phyloP scores from a whole-genome alignment of 73 alveolate species.

The Paramecium tetraurelia region DNA sequence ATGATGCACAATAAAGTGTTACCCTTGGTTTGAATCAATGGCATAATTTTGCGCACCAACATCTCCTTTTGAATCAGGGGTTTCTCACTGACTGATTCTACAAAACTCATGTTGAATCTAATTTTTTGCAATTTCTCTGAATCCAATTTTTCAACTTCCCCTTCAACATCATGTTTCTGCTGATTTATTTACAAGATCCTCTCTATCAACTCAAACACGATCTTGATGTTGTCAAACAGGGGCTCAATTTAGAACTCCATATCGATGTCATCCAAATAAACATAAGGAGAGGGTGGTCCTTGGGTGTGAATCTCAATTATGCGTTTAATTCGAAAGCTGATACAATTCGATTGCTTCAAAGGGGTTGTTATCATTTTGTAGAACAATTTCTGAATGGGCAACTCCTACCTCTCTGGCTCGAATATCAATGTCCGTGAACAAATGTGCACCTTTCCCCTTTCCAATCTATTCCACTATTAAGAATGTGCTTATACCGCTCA shows the following conservation, averaged over 20 bases:
- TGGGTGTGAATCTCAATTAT: conserved; percentile 55
- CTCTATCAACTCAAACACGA: conserved; percentile 29
- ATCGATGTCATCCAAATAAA: conserved; percentile 45
- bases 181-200: neutral
- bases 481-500: conserved; percentile 6
- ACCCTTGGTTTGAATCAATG: conserved; percentile 75
- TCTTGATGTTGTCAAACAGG: conserved; percentile 33
- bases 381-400: conserved; percentile 56
- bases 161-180: conserved; percentile 50
- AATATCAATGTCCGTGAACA: conserved; percentile 67
- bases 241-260: conserved; percentile 34
- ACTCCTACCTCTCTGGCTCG: conserved; percentile 64
- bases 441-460: conserved; percentile 68
- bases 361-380: conserved; percentile 58
- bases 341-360: conserved; percentile 34
- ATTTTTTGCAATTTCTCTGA: conserved; percentile 52
- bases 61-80: conserved; percentile 79
- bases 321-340: neutral
- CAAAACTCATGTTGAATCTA: conserved; percentile 89
- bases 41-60: conserved; percentile 88
- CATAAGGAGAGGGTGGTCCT: conserved; percentile 64
- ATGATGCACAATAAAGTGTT: neutral
- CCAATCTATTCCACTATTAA: neutral
- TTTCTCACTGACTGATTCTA: conserved; percentile 91
- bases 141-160: neutral